Evolutionary conservation across 768 basidiomycete genomes (phyloP).

Genomic region (Porpolomopsis calyptriformis): DNA sequence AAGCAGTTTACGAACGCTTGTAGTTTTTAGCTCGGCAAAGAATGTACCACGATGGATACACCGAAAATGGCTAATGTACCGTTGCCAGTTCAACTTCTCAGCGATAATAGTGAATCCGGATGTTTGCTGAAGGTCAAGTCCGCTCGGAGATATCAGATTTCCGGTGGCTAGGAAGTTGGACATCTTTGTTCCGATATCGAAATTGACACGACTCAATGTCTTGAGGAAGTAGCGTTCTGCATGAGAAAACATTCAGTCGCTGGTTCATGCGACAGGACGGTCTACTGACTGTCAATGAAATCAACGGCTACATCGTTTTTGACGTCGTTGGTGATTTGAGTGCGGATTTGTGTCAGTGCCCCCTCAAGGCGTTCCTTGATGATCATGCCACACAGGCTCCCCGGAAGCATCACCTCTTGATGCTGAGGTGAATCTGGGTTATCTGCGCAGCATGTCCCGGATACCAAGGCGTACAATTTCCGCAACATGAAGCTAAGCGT

Average conservation of each 20-base stretch:
- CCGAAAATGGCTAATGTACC: slow-evolving; percentile 96
- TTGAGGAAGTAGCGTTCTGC: slow-evolving; percentile 75
- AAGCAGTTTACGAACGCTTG: slow-evolving; percentile 88
- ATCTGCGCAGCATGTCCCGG: slow-evolving; percentile 81
- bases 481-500: slow-evolving; percentile 83
- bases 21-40: slow-evolving; percentile 97
- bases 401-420: slow-evolving; percentile 93
- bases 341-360: slow-evolving; percentile 61
- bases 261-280: neutral
- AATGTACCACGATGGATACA: slow-evolving; percentile 99
- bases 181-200: slow-evolving; percentile 83
- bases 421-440: slow-evolving; percentile 99
- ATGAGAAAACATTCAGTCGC: slow-evolving; percentile 1
- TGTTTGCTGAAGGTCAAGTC: slow-evolving; percentile 93
- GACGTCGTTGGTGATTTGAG: slow-evolving; percentile 62
- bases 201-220: slow-evolving; percentile 67
- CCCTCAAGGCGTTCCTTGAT: slow-evolving; percentile 97
- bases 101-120: slow-evolving; percentile 99
- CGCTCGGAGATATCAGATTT: slow-evolving; percentile 87
- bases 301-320: slow-evolving; percentile 72
- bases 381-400: slow-evolving; percentile 89
- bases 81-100: slow-evolving; percentile 97
- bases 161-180: slow-evolving; percentile 96
- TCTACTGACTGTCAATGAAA: slow-evolving; percentile 70
- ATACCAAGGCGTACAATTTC: slow-evolving; percentile 87